Conservation (phyloP, 441 rosid species). For the Adansonia madagascariensis region DNA sequence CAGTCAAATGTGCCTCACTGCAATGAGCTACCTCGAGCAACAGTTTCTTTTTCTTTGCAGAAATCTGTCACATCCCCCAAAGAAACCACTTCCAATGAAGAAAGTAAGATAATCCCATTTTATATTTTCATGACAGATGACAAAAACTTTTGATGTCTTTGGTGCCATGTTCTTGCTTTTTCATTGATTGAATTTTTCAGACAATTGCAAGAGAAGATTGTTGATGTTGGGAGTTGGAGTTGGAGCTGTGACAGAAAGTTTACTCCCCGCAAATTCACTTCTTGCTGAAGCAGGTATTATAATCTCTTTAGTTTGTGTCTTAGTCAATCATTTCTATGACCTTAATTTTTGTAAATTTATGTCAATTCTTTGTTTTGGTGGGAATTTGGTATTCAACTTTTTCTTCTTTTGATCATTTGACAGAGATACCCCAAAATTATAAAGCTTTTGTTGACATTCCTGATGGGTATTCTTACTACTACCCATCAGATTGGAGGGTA, state of each 20-base stretch:
- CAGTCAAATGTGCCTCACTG: conserved; percentile 44
- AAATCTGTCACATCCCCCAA: conserved; percentile 29
- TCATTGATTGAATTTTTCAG: conserved; percentile 26
- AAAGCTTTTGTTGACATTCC: conserved; percentile 64
- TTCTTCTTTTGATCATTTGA: conserved; percentile 23
- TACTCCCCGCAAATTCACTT: conserved; percentile 51
- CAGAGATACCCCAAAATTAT: conserved; percentile 68
- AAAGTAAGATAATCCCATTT: conserved; percentile 45
- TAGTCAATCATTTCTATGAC: not conserved
- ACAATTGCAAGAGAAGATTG: conserved; percentile 62
- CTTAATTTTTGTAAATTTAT: not conserved
- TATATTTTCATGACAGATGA: not conserved
- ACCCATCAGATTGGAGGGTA: conserved; percentile 94
- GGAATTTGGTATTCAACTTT: not conserved
- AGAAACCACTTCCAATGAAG: conserved; percentile 33
- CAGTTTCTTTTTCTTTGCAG: conserved; percentile 29
- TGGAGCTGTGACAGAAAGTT: conserved; percentile 58
- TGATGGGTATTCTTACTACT: conserved; percentile 83
- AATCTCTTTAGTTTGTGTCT: not conserved
- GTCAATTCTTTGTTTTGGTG: not conserved
- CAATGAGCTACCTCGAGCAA: conserved; percentile 40
- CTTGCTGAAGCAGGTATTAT: conserved; percentile 65
- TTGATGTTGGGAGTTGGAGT: conserved; percentile 50
- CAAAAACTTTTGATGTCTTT: not conserved
- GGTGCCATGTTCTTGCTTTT: conserved; percentile 15